Conservation (phyloP, 73 alveolate species). For the Tetrahymena thermophila region DNA sequence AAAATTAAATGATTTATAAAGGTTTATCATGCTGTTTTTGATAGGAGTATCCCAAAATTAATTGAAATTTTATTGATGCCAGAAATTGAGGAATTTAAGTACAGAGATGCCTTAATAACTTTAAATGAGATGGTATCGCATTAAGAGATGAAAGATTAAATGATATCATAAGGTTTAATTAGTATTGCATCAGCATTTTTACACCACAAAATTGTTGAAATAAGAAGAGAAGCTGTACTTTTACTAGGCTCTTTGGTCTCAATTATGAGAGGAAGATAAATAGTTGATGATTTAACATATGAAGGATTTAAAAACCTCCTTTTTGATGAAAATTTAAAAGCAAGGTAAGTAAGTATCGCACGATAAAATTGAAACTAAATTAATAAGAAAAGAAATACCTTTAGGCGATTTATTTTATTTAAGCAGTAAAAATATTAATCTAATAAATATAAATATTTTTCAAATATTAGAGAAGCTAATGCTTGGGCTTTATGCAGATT, state of each 20-base stretch:
- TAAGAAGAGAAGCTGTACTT: conserved; percentile 36
- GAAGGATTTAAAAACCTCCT: conserved; percentile 28
- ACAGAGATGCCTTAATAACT: conserved; percentile 41
- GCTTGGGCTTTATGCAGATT: conserved; percentile 49
- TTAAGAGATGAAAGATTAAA: conserved; percentile 42
- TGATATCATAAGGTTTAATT: conserved; percentile 39
- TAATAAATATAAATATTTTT: not conserved
- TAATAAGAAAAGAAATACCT: too few relatives aligned
- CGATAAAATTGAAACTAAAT: not conserved
- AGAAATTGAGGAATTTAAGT: conserved; percentile 34
- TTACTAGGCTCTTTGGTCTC: conserved; percentile 29
- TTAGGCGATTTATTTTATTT: not conserved
- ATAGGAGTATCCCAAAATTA: conserved; percentile 39
- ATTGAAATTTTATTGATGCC: conserved; percentile 32
- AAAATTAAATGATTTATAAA: not conserved
- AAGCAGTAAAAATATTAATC: not conserved
- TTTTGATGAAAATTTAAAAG: conserved; percentile 27
- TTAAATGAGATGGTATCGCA: conserved; percentile 44
- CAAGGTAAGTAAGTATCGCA: not conserved
- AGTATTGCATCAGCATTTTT: conserved; percentile 39
- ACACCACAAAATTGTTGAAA: conserved; percentile 28
- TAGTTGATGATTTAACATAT: conserved; percentile 11
- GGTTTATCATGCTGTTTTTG: conserved; percentile 49
- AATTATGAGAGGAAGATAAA: conserved; percentile 39
- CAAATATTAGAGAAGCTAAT: conserved; percentile 14